These are phyloP conservation scores for Sugiyamaella smithiae DNA, from an alignment of 805 yeast species.

Conservation along the genomic window DNA sequence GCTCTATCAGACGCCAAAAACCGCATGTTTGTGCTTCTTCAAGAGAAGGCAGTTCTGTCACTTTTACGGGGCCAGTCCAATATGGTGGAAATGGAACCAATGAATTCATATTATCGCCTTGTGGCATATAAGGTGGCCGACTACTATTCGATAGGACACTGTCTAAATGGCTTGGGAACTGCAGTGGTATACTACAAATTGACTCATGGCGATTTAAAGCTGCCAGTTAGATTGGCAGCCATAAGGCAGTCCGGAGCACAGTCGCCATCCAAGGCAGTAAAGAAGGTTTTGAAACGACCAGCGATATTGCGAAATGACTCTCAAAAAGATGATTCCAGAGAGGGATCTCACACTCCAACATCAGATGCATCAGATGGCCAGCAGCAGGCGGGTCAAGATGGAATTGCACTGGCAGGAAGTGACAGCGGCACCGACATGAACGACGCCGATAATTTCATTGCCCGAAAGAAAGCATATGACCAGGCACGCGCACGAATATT, in stretches of 20 bases:
- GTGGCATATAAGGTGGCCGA: constrained; percentile 69
- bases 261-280: neutral
- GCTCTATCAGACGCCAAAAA: constrained; percentile 48
- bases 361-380: neutral
- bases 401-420: neutral
- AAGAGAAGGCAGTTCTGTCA: constrained; percentile 47
- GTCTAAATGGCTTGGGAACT: constrained; percentile 47
- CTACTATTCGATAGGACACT: constrained; percentile 61
- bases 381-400: constrained; percentile 5
- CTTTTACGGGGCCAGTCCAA: constrained; percentile 44
- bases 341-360: neutral
- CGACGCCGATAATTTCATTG: constrained; percentile 20
- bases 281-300: constrained; percentile 2
- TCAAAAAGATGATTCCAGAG: neutral
- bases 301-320: neutral
- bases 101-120: constrained; percentile 67
- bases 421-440: neutral
- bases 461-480: constrained; percentile 29
- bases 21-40: constrained; percentile 47
- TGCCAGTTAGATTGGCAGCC: neutral
- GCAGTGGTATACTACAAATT: constrained; percentile 39
- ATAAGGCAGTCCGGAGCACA: neutral
- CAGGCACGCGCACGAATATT: constrained; percentile 42
- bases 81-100: constrained; percentile 47
- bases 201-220: neutral